These are phyloP conservation scores for Pezicula radicicola DNA, from an alignment of 2,329 filamentous ascomycete genomes.

Conservation along the genomic window DNA sequence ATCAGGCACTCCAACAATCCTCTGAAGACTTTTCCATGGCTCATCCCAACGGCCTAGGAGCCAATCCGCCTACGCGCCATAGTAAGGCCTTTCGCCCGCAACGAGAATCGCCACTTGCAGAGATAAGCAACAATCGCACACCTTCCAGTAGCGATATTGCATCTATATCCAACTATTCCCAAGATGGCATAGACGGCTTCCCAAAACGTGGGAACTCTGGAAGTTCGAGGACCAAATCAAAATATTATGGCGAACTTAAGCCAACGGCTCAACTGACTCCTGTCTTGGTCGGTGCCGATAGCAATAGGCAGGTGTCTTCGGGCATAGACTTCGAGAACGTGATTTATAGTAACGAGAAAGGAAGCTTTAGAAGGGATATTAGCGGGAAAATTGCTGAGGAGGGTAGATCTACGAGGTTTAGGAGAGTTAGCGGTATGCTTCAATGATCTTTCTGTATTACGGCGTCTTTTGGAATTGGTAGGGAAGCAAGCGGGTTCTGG, in stretches of 20 bases:
- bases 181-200: slow-evolving; percentile 1
- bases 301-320: slow-evolving; percentile 50
- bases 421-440: slow-evolving; percentile 33
- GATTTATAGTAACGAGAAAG: slow-evolving; percentile 26
- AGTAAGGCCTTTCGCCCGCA: slow-evolving; percentile 32
- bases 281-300: slow-evolving; percentile 41
- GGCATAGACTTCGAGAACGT: slow-evolving; percentile 51
- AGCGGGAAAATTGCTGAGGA: slow-evolving; percentile 75
- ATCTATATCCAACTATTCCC: slow-evolving; percentile 26
- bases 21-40: slow-evolving; percentile 24
- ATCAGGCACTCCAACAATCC: slow-evolving; percentile 30
- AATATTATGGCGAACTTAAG: slow-evolving; percentile 58
- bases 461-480: slow-evolving; percentile 1
- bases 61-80: slow-evolving; percentile 41
- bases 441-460: background rate
- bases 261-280: slow-evolving; percentile 46
- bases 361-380: slow-evolving; percentile 51
- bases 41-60: slow-evolving; percentile 52
- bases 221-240: slow-evolving; percentile 39
- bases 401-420: slow-evolving; percentile 40
- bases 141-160: slow-evolving; percentile 40
- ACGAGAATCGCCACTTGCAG: slow-evolving; percentile 36
- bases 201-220: slow-evolving; percentile 6
- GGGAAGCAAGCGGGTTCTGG: background rate
- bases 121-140: slow-evolving; percentile 37